phyloP scores from a whole-genome alignment of 148 eudicot genomes.

The Talinum fruticosum region DNA sequence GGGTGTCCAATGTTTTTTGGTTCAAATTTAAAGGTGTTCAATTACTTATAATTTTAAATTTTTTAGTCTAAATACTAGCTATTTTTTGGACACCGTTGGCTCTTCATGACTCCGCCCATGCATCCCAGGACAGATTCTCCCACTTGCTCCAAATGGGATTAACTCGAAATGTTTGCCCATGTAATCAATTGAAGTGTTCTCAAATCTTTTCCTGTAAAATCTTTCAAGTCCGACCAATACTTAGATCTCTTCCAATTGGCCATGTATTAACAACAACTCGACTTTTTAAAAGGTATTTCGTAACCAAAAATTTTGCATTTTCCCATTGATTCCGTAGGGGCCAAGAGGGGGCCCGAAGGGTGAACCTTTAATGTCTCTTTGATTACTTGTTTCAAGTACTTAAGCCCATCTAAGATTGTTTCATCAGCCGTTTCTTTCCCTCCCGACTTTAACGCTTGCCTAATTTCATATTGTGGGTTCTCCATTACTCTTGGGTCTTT shows the following conservation, averaged over 20 bases:
- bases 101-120: no score
- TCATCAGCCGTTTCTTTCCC: constrained; percentile 17
- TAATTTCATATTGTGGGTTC: constrained; percentile 35
- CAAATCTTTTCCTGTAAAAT: constrained; percentile 38
- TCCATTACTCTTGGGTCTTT: constrained; percentile 37
- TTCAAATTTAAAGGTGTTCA: no score
- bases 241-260: constrained; percentile 37
- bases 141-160: constrained; percentile 41
- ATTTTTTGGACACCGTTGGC: no score
- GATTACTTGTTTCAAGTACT: constrained; percentile 30
- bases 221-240: constrained; percentile 30
- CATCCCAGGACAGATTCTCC: constrained; percentile 40
- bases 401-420: constrained; percentile 14
- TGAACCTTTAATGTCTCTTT: constrained; percentile 39
- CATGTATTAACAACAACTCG: constrained; percentile 31
- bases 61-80: no score
- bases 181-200: constrained; percentile 22
- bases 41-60: no score
- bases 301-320: constrained; percentile 16
- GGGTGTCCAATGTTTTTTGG: no score
- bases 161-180: constrained; percentile 30
- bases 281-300: constrained; percentile 24
- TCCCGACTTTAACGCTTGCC: constrained; percentile 10
- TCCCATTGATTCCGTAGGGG: constrained; percentile 30
- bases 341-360: constrained; percentile 31